phyloP scores from a whole-genome alignment of 495 filamentous ascomycete species.

The Neurospora sp. region DNA sequence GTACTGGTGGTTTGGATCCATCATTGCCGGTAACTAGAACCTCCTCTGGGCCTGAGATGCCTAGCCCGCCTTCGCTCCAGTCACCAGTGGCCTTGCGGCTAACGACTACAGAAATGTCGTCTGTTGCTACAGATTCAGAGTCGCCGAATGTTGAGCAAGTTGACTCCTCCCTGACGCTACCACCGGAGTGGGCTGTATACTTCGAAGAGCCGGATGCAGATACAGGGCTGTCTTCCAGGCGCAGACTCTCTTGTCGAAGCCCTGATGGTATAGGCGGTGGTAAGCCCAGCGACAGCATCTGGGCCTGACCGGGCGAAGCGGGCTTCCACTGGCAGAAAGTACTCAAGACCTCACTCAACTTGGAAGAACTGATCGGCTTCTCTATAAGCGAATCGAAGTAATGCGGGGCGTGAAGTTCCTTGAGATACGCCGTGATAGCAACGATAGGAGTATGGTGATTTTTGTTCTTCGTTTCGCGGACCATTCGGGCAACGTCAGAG shows the following conservation, averaged over 20 bases:
- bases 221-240: constrained; percentile 71
- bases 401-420: constrained; percentile 86
- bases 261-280: constrained; percentile 50
- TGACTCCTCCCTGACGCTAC: constrained; percentile 75
- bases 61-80: constrained; percentile 62
- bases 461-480: constrained; percentile 85
- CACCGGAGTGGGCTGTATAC: constrained; percentile 55
- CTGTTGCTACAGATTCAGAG: constrained; percentile 65
- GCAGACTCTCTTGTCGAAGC: constrained; percentile 49
- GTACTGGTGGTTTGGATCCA: constrained; percentile 19
- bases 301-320: constrained; percentile 43
- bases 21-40: constrained; percentile 20
- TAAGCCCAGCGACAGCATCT: constrained; percentile 25
- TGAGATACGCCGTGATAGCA: constrained; percentile 93
- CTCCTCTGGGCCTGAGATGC: constrained; percentile 51
- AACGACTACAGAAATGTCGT: constrained; percentile 68
- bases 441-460: constrained; percentile 95
- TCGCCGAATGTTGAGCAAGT: constrained; percentile 83
- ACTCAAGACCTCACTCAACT: constrained; percentile 75
- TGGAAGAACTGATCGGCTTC: constrained; percentile 85
- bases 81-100: constrained; percentile 59
- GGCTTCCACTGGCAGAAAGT: constrained; percentile 90
- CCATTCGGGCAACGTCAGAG: constrained; percentile 91
- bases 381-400: constrained; percentile 91
- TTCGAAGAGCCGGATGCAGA: constrained; percentile 75